Conservation (phyloP, 1,139 yeast species). For the Debaryomyces sp. region DNA sequence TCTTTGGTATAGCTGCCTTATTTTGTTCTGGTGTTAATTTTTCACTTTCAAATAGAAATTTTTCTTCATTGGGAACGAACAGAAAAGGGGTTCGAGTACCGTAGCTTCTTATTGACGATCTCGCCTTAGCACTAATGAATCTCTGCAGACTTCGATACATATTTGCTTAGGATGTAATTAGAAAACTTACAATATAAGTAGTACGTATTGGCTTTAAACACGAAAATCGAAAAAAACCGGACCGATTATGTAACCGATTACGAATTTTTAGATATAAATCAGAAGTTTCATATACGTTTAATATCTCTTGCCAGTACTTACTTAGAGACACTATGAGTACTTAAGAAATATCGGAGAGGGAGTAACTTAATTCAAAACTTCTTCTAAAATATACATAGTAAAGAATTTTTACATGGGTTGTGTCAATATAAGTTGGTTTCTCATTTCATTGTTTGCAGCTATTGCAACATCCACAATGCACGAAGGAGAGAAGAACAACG, state of each 20-base stretch:
- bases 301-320: background rate
- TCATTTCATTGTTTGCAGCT: background rate
- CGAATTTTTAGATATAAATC: background rate
- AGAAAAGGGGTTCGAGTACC: constrained; percentile 14
- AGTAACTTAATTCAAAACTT: no score
- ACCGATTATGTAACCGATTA: background rate
- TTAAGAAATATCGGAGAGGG: background rate
- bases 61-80: constrained; percentile 38
- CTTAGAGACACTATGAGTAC: background rate
- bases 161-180: background rate
- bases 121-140: background rate
- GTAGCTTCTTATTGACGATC: background rate
- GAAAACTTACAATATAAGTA: background rate
- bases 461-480: background rate
- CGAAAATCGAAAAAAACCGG: background rate
- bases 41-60: constrained; percentile 36
- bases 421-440: background rate
- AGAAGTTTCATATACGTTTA: constrained; percentile 1
- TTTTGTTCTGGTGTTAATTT: constrained; percentile 33
- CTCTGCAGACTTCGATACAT: background rate
- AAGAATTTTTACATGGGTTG: background rate
- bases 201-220: background rate
- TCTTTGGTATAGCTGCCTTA: constrained; percentile 37
- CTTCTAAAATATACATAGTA: no score
- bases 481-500: background rate